Evolutionary conservation across 495 filamentous ascomycete species (phyloP).

Genomic region (Trichoderma asperelloides): DNA sequence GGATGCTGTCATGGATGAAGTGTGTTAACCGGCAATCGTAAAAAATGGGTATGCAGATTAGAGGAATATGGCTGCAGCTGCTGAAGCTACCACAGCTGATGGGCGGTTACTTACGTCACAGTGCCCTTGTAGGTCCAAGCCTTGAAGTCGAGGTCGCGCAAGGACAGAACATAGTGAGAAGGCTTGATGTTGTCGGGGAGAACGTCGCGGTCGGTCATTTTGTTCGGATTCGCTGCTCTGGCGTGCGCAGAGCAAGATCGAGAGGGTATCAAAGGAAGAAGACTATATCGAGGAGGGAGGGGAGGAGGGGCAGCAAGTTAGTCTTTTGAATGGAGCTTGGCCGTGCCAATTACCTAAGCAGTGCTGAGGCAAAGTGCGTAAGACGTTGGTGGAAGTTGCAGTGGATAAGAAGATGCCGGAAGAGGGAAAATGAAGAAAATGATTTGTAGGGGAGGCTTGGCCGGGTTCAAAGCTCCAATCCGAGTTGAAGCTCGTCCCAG

Average conservation of each 20-base stretch:
- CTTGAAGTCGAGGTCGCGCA: constrained; percentile 68
- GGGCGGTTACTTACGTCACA: constrained; percentile 47
- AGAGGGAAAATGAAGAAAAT: neutral
- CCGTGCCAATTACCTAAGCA: no score
- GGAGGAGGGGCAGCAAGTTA: neutral
- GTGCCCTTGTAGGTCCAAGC: constrained; percentile 76
- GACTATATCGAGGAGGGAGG: neutral
- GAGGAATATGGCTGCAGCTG: no score
- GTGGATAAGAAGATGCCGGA: neutral
- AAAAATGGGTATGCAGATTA: neutral
- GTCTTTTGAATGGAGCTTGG: neutral
- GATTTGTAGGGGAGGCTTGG: neutral
- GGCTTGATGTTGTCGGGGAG: constrained; percentile 64
- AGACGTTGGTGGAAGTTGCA: no score
- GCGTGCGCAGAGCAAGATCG: constrained; percentile 8
- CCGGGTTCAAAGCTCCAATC: no score
- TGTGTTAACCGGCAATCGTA: constrained; percentile 10
- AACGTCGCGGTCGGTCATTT: constrained; percentile 45
- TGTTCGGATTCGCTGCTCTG: constrained; percentile 14
- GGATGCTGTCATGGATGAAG: constrained; percentile 25
- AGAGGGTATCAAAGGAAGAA: constrained; percentile 8
- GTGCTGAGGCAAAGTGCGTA: no score
- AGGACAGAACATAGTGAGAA: constrained; percentile 71
- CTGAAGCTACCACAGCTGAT: neutral
- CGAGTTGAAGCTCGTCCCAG: neutral